Evolutionary conservation across 2,329 filamentous ascomycete genomes (phyloP).

Genomic region (Sarocladium brachiariae): DNA sequence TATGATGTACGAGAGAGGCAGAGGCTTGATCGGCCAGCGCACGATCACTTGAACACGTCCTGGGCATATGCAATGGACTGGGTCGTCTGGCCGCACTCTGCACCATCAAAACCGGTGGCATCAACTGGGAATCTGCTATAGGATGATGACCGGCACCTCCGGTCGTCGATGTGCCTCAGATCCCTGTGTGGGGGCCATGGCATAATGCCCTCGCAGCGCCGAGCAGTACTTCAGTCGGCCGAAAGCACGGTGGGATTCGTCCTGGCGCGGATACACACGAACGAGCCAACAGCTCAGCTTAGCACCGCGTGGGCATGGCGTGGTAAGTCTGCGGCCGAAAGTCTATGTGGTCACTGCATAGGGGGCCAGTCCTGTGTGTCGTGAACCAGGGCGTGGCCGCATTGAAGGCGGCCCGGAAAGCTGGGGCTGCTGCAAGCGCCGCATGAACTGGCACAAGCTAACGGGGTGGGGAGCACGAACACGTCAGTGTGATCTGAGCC

Average conservation of each 20-base stretch:
- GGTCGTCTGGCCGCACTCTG: too few relatives aligned
- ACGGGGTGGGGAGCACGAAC: background rate
- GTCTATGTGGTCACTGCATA: background rate
- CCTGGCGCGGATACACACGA: background rate
- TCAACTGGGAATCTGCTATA: too few relatives aligned
- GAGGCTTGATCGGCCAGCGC: too few relatives aligned
- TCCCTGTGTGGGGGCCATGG: too few relatives aligned
- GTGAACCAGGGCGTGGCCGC: background rate
- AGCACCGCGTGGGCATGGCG: background rate
- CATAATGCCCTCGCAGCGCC: background rate
- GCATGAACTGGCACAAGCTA: conserved; percentile 1
- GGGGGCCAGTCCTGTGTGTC: background rate
- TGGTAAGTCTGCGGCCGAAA: too few relatives aligned
- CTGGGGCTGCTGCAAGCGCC: background rate
- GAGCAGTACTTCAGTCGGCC: background rate
- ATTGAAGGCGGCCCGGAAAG: background rate
- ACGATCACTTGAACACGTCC: too few relatives aligned
- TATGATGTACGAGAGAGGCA: too few relatives aligned
- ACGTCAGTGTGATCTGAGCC: background rate
- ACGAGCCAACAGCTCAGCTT: too few relatives aligned
- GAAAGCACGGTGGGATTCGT: background rate
- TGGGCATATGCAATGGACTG: too few relatives aligned
- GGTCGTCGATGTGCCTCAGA: too few relatives aligned
- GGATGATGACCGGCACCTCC: too few relatives aligned
- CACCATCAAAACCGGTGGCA: too few relatives aligned